These are phyloP conservation scores for Tieghemiomyces parasiticus DNA, from an alignment of 192 early-diverging fungal species.

Conservation along the genomic window DNA sequence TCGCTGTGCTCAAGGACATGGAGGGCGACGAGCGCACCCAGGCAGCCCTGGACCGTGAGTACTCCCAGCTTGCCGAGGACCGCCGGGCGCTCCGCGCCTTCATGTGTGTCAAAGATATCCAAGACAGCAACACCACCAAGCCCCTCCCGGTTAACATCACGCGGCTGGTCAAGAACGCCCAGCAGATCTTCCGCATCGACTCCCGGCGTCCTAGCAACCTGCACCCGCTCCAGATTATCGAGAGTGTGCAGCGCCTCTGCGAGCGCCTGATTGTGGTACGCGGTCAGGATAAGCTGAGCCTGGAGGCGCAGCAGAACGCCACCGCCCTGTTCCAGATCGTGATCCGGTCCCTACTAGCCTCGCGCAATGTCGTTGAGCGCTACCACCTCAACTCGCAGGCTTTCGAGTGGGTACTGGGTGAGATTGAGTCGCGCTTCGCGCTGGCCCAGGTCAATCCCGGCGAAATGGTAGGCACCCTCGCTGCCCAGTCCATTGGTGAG, in stretches of 20 bases:
- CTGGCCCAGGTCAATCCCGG: conserved; percentile 82
- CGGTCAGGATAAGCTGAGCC: conserved; percentile 72
- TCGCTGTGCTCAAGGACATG: conserved; percentile 60
- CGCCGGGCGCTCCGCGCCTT: conserved; percentile 57
- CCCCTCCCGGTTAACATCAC: conserved; percentile 84
- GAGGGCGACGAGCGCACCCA: conserved; percentile 59
- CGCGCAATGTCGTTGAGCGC: conserved; percentile 77
- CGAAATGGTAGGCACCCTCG: conserved; percentile 96
- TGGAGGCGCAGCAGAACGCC: conserved; percentile 82
- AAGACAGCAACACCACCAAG: conserved; percentile 53
- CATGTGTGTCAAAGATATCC: conserved; percentile 40
- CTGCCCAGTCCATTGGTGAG: conserved; percentile 98
- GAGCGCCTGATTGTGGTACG: conserved; percentile 66
- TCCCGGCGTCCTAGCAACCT: conserved; percentile 65
- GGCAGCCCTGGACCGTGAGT: conserved; percentile 66
- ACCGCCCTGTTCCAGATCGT: conserved; percentile 83
- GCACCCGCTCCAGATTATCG: conserved; percentile 67
- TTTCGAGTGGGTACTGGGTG: conserved; percentile 89
- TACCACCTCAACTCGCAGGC: conserved; percentile 74
- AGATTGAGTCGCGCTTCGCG: conserved; percentile 84
- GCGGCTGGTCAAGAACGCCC: conserved; percentile 81
- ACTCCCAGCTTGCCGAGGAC: conserved; percentile 56
- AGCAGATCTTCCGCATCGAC: conserved; percentile 77
- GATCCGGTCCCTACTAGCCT: conserved; percentile 61
- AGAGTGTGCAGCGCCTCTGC: conserved; percentile 52